These are phyloP conservation scores for Halenospora varia DNA, from an alignment of 495 filamentous ascomycete genomes.

Conservation along the genomic window DNA sequence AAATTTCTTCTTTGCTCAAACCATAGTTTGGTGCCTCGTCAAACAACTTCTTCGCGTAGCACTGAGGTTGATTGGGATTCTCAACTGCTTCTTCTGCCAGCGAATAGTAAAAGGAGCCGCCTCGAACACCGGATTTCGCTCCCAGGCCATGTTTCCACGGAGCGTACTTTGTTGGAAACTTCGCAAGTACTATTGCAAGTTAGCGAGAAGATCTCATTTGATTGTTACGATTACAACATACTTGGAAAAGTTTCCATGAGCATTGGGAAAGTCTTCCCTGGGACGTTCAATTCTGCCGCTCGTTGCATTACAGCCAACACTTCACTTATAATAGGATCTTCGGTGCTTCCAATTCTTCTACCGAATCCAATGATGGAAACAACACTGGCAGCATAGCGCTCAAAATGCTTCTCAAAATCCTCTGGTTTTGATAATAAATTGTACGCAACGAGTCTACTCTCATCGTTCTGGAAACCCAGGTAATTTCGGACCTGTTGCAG, in stretches of 20 bases:
- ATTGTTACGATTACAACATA: too few species aligned
- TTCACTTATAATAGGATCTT: conserved; percentile 57
- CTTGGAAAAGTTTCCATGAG: conserved; percentile 54
- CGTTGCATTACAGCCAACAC: conserved; percentile 61
- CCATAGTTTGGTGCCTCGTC: conserved; percentile 43
- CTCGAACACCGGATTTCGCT: conserved; percentile 35
- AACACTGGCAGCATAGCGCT: conserved; percentile 60
- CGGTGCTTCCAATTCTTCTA: conserved; percentile 51
- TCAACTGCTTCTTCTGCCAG: conserved; percentile 50
- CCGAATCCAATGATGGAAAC: conserved; percentile 63
- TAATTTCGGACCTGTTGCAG: conserved; percentile 57
- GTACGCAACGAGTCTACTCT: conserved; percentile 46
- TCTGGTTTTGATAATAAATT: conserved; percentile 44
- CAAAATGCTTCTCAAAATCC: conserved; percentile 58
- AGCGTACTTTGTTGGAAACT: conserved; percentile 50
- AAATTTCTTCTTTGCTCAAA: conserved; percentile 51
- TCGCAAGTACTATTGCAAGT: conserved; percentile 43
- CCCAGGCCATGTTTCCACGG: conserved; percentile 59
- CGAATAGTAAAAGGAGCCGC: conserved; percentile 50
- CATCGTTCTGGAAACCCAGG: conserved; percentile 56
- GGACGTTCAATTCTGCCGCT: conserved; percentile 61
- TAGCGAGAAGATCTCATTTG: too few species aligned
- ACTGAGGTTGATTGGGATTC: conserved; percentile 40
- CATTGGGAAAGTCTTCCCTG: conserved; percentile 59
- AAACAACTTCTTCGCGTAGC: conserved; percentile 50